Percentiles rank a stretch among this genome's conserved stretches.
Conservation (phyloP, 345 rosid genomes). For the Leavenworthia alabamica region DNA sequence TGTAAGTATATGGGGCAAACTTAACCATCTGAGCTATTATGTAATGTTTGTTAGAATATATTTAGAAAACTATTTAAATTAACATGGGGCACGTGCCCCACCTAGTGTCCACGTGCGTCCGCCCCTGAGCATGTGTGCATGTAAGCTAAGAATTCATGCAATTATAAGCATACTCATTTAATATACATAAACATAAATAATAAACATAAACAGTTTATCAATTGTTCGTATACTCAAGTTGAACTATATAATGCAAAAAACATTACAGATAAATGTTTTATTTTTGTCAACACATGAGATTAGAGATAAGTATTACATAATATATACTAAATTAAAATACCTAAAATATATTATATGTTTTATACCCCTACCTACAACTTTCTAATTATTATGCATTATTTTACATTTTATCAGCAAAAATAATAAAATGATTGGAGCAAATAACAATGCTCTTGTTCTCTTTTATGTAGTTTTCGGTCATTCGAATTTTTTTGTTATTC, state of each 20-base stretch:
- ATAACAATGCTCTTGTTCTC: too few species aligned
- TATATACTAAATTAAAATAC: not conserved
- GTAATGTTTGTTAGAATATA: too few species aligned
- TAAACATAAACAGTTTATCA: not conserved
- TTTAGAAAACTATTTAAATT: too few species aligned
- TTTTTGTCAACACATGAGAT: not conserved
- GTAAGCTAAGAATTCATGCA: not conserved
- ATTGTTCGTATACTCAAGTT: slow-evolving; percentile 13
- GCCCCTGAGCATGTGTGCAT: too few species aligned
- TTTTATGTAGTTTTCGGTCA: too few species aligned
- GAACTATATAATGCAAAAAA: not conserved
- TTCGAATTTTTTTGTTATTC: too few species aligned
- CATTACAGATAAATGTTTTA: not conserved
- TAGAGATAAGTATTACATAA: slow-evolving; percentile 14
- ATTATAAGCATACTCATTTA: not conserved
- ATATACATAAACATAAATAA: not conserved
- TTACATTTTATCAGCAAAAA: not conserved
- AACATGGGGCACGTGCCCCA: too few species aligned
- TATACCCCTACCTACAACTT: too few species aligned
- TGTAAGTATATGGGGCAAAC: too few species aligned
- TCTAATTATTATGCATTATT: not conserved
- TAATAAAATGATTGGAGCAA: slow-evolving; percentile 5
- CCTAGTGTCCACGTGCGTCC: not conserved
- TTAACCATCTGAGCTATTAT: too few species aligned
- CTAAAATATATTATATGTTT: too few species aligned